Percentiles rank a stretch among this genome's conserved stretches.
phyloP scores from a whole-genome alignment of 2,329 filamentous ascomycete genomes.

The Grosmannia huntii region DNA sequence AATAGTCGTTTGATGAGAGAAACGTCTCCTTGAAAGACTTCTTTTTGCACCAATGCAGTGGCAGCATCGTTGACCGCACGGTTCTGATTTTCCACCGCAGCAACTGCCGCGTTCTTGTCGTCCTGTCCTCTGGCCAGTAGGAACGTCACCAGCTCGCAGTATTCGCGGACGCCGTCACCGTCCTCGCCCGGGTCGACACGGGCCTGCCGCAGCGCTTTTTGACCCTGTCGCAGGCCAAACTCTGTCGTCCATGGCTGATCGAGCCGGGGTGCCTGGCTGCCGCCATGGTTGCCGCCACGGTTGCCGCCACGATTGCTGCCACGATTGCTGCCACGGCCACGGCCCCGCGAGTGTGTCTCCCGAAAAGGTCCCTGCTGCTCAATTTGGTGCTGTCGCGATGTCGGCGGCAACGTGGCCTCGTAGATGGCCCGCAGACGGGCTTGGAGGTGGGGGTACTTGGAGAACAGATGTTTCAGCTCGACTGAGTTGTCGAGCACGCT shows the following conservation, averaged over 20 bases:
- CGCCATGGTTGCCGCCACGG: not conserved
- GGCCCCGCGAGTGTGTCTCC: not conserved
- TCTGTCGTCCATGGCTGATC: constrained; percentile 41
- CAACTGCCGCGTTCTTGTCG: constrained; percentile 16
- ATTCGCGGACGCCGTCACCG: constrained; percentile 48
- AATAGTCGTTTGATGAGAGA: constrained; percentile 37
- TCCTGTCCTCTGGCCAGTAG: constrained; percentile 23
- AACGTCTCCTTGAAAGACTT: constrained; percentile 36
- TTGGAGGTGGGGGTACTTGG: constrained; percentile 36
- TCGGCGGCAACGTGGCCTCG: constrained; percentile 34
- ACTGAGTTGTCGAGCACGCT: constrained; percentile 35
- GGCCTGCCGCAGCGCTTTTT: constrained; percentile 37
- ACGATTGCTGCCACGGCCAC: not conserved
- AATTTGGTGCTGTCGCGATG: constrained; percentile 12
- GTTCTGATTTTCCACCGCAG: constrained; percentile 12
- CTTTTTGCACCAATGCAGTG: constrained; percentile 25
- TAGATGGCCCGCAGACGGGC: constrained; percentile 35
- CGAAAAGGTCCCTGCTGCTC: not conserved
- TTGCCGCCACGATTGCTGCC: not conserved
- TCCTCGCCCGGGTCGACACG: constrained; percentile 37
- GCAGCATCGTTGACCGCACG: constrained; percentile 12
- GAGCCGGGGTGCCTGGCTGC: not conserved
- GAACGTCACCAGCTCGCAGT: constrained; percentile 41
- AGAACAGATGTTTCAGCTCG: constrained; percentile 37
- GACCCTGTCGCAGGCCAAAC: constrained; percentile 42